Evolutionary conservation across 2,329 filamentous ascomycete genomes (phyloP).

Genomic region (Penicillium digitatum): DNA sequence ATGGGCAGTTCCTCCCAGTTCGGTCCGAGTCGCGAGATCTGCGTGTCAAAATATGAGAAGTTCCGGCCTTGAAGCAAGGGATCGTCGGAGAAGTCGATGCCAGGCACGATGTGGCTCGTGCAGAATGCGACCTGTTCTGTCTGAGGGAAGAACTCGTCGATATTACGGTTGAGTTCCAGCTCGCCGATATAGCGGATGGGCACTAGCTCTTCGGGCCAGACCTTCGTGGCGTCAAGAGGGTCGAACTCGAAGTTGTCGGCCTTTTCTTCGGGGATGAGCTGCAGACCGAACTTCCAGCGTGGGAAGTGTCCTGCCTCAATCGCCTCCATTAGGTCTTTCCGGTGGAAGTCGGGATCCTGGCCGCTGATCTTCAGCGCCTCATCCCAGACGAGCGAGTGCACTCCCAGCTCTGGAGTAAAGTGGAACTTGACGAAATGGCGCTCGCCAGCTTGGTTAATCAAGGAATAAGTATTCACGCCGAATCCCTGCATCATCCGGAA

Average conservation of each 20-base stretch:
- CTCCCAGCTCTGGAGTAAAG: slow-evolving; percentile 34
- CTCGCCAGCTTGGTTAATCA: slow-evolving; percentile 34
- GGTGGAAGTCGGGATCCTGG: slow-evolving; percentile 76
- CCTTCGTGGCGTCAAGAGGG: slow-evolving; percentile 77
- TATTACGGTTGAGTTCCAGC: slow-evolving; percentile 72
- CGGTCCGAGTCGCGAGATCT: slow-evolving; percentile 64
- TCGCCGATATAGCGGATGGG: slow-evolving; percentile 75
- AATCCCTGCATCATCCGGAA: slow-evolving; percentile 39
- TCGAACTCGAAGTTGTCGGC: slow-evolving; percentile 81
- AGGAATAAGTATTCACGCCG: slow-evolving; percentile 35
- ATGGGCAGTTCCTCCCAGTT: slow-evolving; percentile 77
- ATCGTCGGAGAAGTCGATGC: slow-evolving; percentile 73
- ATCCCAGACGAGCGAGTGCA: slow-evolving; percentile 49
- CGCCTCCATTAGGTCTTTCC: slow-evolving; percentile 70
- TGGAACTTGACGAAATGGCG: slow-evolving; percentile 37
- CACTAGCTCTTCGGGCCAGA: slow-evolving; percentile 75
- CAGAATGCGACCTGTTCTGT: slow-evolving; percentile 82
- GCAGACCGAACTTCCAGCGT: slow-evolving; percentile 80
- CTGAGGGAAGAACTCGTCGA: slow-evolving; percentile 77
- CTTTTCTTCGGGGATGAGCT: slow-evolving; percentile 66
- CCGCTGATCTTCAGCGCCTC: slow-evolving; percentile 71
- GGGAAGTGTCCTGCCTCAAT: slow-evolving; percentile 69
- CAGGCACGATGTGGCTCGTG: slow-evolving; percentile 73
- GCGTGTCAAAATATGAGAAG: slow-evolving; percentile 52
- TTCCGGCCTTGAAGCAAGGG: slow-evolving; percentile 71